Conservation (phyloP, 257 asterid genomes). For the Coffea eugenioides region DNA sequence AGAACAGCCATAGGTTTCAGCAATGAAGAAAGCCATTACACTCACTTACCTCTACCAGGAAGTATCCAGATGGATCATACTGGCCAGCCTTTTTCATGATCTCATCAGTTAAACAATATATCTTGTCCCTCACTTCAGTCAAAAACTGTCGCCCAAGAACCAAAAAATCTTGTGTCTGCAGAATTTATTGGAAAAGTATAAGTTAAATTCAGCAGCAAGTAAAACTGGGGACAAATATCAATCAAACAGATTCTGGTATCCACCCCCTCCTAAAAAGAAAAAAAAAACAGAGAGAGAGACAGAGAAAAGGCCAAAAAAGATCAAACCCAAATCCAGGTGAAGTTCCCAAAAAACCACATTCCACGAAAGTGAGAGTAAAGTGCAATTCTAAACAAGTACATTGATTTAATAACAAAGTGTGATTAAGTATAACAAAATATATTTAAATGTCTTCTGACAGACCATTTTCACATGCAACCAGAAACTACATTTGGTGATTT, state of each 20-base stretch:
- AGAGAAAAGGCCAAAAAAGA: no score
- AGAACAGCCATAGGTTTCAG: conserved; percentile 8
- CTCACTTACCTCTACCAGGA: conserved; percentile 69
- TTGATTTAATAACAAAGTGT: neutral
- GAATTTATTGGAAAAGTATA: conserved; percentile 19
- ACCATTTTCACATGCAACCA: neutral
- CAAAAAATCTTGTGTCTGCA: conserved; percentile 82
- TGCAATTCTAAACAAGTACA: no score
- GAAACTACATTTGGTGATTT: neutral
- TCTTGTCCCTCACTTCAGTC: conserved; percentile 79
- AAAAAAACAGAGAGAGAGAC: neutral
- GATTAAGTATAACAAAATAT: neutral
- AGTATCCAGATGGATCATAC: conserved; percentile 81
- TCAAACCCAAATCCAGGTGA: neutral
- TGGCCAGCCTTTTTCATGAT: conserved; percentile 65
- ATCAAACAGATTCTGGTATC: neutral
- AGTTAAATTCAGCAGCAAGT: conserved; percentile 12
- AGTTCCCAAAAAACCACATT: neutral
- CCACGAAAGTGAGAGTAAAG: neutral
- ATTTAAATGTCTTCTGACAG: no score
- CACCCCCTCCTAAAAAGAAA: no score
- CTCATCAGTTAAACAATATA: conserved; percentile 75
- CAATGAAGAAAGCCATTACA: neutral
- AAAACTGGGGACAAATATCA: neutral
- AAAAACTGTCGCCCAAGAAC: conserved; percentile 77